Evolutionary conservation across 768 basidiomycete species (phyloP), one percentile per base, ranked within the genome.

Genomic region (Trametes sanguinea): DNA sequence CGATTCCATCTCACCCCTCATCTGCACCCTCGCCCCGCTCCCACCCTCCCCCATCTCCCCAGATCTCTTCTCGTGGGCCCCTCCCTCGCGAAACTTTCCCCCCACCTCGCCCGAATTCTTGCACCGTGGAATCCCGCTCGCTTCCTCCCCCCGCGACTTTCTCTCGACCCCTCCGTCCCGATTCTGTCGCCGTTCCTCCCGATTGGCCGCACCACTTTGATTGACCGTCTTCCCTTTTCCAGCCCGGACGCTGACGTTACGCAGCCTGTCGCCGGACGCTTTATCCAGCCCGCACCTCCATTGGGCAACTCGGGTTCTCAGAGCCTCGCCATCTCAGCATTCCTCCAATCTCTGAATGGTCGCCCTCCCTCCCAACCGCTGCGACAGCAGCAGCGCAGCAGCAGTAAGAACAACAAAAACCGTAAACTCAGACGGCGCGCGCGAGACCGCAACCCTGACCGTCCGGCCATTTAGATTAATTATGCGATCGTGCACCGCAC

Each of bases 221-320:
- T 65, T 54, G 40, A 48, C 66, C 50, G 64, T 67, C 70, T 44
- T 27, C 57, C 35, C 53, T 33, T 32, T 54, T 60, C 53, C 46
- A 57, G 40, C 40, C 60, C 45, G 45, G 33, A 42, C 63, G 48
- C 64, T 69, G 67, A 69, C 68, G 70, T 71, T 65, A 69, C 76
- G 27, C 45, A 27, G 33, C 77, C 76, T 75, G 73, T 79, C 81
- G 79, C 76, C 78, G 78, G 76, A 78, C 71, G 72, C 78, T 61
- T 37, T 51, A 56, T 53, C 35, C 46, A 48, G 39, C 30, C 42
- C 47, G 30, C 17, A 14, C 40, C n/a, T 33, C 29, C 30, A 30
- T 58, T 32, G 50, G 57, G 29, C 48, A 68, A 71, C 77, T 60
- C 22, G 35, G 7, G 35, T 22, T 51, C n/a, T 45, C 30, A 43